Conservation (phyloP, 2,329 filamentous ascomycete species). For the Colletotrichum sp. region DNA sequence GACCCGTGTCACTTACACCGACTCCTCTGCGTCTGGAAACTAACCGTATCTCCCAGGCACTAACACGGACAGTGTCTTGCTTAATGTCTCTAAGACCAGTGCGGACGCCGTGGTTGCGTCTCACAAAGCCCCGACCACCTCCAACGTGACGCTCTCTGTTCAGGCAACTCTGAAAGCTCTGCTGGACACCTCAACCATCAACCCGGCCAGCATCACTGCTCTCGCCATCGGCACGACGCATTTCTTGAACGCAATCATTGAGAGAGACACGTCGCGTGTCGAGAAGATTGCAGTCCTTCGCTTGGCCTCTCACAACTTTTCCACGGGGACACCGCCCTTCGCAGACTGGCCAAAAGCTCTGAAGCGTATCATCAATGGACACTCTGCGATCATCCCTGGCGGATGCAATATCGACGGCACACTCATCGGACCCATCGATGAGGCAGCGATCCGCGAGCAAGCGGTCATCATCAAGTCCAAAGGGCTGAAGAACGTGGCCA, state of each 20-base stretch:
- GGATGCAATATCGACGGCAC: slow-evolving; percentile 26
- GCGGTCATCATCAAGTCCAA: slow-evolving; percentile 25
- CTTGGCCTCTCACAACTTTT: slow-evolving; percentile 56
- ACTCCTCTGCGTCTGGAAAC: background rate
- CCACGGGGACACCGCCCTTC: slow-evolving; percentile 54
- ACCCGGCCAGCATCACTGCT: slow-evolving; percentile 44
- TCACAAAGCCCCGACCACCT: slow-evolving; percentile 54
- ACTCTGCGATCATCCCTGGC: slow-evolving; percentile 24
- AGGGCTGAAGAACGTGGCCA: slow-evolving; percentile 48
- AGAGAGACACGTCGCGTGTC: slow-evolving; percentile 53
- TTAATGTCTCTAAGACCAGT: slow-evolving; percentile 36
- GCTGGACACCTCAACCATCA: slow-evolving; percentile 34
- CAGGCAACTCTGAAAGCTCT: slow-evolving; percentile 48
- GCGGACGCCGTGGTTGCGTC: slow-evolving; percentile 17
- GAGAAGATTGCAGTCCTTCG: slow-evolving; percentile 58
- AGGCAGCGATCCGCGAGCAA: slow-evolving; percentile 15
- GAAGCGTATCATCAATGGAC: slow-evolving; percentile 31
- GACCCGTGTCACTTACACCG: background rate
- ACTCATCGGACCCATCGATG: slow-evolving; percentile 20
- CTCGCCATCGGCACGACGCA: slow-evolving; percentile 62
- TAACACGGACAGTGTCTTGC: slow-evolving; percentile 58
- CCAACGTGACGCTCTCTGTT: slow-evolving; percentile 53
- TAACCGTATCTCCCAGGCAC: slow-evolving; percentile 38
- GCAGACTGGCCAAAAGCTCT: slow-evolving; percentile 59
- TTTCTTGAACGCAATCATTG: slow-evolving; percentile 64